Conservation (phyloP, 345 rosid species). For the Pseudoturritis turrita region DNA sequence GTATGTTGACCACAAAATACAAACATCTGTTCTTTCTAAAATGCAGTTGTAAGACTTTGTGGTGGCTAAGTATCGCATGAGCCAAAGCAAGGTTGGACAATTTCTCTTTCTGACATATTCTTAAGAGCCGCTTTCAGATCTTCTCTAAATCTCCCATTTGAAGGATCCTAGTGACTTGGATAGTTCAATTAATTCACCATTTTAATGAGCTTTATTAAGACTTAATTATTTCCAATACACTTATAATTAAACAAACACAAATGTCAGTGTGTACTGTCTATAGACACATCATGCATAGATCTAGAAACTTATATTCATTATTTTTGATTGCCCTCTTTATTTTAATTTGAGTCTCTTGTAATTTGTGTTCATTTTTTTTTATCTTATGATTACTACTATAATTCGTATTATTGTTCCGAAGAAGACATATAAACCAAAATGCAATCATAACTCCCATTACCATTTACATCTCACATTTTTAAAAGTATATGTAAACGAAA, state of each 20-base stretch:
- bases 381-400: constrained; percentile 50
- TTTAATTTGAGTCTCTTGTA: constrained; percentile 1
- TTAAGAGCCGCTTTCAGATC: not conserved
- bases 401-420: constrained; percentile 51
- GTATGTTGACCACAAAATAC: too few species aligned
- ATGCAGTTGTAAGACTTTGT: not conserved
- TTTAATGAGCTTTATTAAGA: not conserved
- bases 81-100: not conserved
- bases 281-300: constrained; percentile 6
- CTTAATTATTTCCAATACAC: not conserved
- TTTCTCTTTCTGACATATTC: not conserved
- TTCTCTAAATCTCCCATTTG: not conserved
- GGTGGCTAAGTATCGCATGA: not conserved
- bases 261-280: not conserved
- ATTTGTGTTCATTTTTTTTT: constrained; percentile 47
- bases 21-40: too few species aligned
- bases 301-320: constrained; percentile 9
- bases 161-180: not conserved
- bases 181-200: not conserved
- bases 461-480: constrained; percentile 19
- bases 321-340: not conserved
- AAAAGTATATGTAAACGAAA: not conserved
- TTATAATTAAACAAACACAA: not conserved
- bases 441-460: constrained; percentile 45
- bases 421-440: constrained; percentile 70